A percentile compares a stretch with the other conserved stretches of the same genome.
Evolutionary conservation across 805 yeast genomes (phyloP).

Genomic region (Metschnikowia baotianmanensis): DNA sequence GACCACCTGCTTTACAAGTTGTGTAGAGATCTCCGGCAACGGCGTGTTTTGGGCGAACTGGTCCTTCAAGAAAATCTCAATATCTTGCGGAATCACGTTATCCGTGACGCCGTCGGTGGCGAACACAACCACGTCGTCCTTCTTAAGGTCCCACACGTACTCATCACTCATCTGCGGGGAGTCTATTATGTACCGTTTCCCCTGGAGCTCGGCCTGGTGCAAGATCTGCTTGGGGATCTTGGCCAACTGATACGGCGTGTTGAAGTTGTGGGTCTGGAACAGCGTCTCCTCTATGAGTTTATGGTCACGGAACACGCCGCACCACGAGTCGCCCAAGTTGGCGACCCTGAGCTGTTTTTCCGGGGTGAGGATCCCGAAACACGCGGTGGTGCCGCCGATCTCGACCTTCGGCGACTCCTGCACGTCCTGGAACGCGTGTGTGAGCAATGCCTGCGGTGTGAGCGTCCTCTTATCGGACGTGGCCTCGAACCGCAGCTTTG

Average conservation of each 20-base stretch:
- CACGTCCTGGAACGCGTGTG: slow-evolving; percentile 54
- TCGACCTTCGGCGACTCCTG: slow-evolving; percentile 55
- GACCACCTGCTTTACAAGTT: slow-evolving; percentile 65
- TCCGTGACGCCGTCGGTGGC: slow-evolving; percentile 96
- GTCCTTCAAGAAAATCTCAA: slow-evolving; percentile 65
- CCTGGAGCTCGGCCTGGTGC: slow-evolving; percentile 50
- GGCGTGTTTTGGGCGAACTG: slow-evolving; percentile 30
- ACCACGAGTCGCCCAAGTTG: slow-evolving; percentile 94
- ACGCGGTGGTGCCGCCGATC: slow-evolving; percentile 94
- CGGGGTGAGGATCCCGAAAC: slow-evolving; percentile 69
- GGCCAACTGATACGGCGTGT: slow-evolving; percentile 89
- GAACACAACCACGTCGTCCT: slow-evolving; percentile 74
- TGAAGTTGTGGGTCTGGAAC: slow-evolving; percentile 82
- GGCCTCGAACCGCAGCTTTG: slow-evolving; percentile 41
- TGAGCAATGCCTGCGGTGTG: slow-evolving; percentile 50
- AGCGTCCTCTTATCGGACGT: slow-evolving; percentile 13
- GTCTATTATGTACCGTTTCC: slow-evolving; percentile 67
- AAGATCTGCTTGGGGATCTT: slow-evolving; percentile 68
- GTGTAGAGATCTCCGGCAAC: slow-evolving; percentile 47
- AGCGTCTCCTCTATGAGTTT: slow-evolving; percentile 62
- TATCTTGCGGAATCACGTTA: slow-evolving; percentile 71
- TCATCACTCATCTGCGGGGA: slow-evolving; percentile 66
- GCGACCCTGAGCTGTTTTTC: slow-evolving; percentile 60
- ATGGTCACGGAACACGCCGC: slow-evolving; percentile 73
- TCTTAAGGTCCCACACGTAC: slow-evolving; percentile 60